Conservation (phyloP, 805 yeast species). For the Candida glaebosa region DNA sequence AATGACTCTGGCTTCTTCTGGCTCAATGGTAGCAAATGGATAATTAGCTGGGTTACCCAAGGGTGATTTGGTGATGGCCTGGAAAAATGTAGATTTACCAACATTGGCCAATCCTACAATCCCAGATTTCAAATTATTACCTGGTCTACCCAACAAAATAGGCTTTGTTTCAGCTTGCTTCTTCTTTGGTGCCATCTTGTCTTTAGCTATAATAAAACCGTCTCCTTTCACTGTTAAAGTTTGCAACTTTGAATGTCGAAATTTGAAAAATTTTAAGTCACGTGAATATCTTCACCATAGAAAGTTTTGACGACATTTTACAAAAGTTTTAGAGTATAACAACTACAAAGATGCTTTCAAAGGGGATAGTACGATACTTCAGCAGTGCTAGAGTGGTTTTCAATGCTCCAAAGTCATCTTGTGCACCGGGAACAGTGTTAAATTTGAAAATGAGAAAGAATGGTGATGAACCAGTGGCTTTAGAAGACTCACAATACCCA, state of each 20-base stretch:
- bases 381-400: neutral
- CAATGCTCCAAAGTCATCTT: constrained; percentile 20
- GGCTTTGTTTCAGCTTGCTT: constrained; percentile 62
- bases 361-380: neutral
- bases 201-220: neutral
- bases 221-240: neutral
- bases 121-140: constrained; percentile 52
- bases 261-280: neutral
- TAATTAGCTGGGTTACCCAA: constrained; percentile 97
- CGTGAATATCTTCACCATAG: too few relatives aligned
- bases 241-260: too few relatives aligned
- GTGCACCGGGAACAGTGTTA: constrained; percentile 69
- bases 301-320: neutral
- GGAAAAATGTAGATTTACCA: constrained; percentile 97
- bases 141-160: constrained; percentile 78
- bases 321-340: too few relatives aligned
- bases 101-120: constrained; percentile 95
- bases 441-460: constrained; percentile 71
- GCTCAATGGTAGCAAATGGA: constrained; percentile 97
- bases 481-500: constrained; percentile 87
- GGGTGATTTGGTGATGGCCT: constrained; percentile 89
- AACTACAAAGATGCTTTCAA: neutral
- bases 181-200: constrained; percentile 72
- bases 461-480: constrained; percentile 86
- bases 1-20: constrained; percentile 94